Evolutionary conservation across 2,329 filamentous ascomycete species (phyloP).

Genomic region (Fusarium udum): DNA sequence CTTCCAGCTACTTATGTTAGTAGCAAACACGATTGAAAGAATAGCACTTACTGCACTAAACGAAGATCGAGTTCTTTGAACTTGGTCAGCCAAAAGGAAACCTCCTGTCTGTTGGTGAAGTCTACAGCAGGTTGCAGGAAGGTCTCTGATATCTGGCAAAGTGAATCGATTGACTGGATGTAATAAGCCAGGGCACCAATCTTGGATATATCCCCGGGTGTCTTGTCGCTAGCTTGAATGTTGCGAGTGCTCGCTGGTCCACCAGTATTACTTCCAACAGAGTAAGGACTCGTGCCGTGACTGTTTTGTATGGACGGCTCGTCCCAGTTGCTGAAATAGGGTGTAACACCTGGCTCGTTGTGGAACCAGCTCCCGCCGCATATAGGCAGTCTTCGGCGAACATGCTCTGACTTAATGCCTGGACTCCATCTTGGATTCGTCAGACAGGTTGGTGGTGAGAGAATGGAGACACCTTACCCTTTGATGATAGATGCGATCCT

Average conservation of each 20-base stretch:
- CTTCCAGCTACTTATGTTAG: background rate
- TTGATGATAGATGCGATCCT: background rate
- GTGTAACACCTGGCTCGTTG: background rate
- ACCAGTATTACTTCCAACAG: background rate
- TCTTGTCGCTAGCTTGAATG: background rate
- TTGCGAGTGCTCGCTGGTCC: too few species aligned
- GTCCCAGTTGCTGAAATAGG: background rate
- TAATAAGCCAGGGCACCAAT: background rate
- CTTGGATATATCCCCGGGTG: background rate
- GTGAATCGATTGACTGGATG: background rate
- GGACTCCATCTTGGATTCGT: background rate
- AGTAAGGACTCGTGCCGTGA: background rate
- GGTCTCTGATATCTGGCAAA: background rate
- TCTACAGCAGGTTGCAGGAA: background rate
- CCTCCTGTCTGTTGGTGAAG: background rate
- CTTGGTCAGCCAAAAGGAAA: background rate
- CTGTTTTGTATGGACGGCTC: background rate
- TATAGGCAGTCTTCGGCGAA: background rate
- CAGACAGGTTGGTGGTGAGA: background rate
- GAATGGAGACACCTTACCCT: background rate
- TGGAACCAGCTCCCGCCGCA: background rate
- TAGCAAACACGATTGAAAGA: fast-evolving
- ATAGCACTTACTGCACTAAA: background rate
- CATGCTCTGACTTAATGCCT: background rate
- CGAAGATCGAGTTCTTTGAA: background rate